These are phyloP conservation scores for Afroboletus lepidellus DNA, from an alignment of 1,284 basidiomycete genomes.

Conservation along the genomic window DNA sequence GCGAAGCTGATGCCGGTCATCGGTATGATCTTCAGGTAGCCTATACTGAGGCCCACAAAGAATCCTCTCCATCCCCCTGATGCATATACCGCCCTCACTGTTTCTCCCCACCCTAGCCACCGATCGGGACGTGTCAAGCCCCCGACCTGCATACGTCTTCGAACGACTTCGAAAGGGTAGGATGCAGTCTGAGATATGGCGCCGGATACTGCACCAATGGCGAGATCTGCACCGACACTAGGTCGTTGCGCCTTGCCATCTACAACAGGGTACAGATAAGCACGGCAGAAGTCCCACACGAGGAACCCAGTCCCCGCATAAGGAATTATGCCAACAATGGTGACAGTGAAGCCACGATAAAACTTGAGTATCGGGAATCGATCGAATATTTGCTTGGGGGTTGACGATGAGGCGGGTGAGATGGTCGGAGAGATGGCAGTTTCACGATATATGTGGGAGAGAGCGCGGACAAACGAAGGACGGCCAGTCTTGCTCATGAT, in stretches of 20 bases:
- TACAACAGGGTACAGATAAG: constrained; percentile 53
- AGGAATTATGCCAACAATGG: constrained; percentile 90
- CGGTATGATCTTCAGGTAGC: constrained; percentile 95
- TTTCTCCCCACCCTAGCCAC: constrained; percentile 82
- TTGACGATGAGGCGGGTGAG: constrained; percentile 23
- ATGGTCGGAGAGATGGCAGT: constrained; percentile 38
- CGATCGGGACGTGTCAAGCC: constrained; percentile 76
- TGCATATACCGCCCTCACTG: constrained; percentile 66
- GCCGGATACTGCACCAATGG: constrained; percentile 90
- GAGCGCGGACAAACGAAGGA: constrained; percentile 61
- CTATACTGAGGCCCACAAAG: constrained; percentile 91
- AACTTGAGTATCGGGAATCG: constrained; percentile 81
- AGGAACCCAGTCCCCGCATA: constrained; percentile 98
- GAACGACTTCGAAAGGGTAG: constrained; percentile 95
- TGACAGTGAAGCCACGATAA: constrained; percentile 94
- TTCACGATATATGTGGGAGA: constrained; percentile 73
- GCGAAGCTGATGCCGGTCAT: constrained; percentile 88
- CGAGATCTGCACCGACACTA: constrained; percentile 57
- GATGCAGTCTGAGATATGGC: constrained; percentile 87
- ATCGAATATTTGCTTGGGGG: constrained; percentile 41
- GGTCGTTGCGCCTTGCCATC: constrained; percentile 42
- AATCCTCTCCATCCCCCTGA: constrained; percentile 83
- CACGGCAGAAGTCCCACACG: constrained; percentile 83
- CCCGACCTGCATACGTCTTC: constrained; percentile 95
- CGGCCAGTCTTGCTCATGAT: constrained; percentile 37